Base-by-base conservation (phyloP, 495 filamentous ascomycete species). In the Trypethelium eluteriae region DNA sequence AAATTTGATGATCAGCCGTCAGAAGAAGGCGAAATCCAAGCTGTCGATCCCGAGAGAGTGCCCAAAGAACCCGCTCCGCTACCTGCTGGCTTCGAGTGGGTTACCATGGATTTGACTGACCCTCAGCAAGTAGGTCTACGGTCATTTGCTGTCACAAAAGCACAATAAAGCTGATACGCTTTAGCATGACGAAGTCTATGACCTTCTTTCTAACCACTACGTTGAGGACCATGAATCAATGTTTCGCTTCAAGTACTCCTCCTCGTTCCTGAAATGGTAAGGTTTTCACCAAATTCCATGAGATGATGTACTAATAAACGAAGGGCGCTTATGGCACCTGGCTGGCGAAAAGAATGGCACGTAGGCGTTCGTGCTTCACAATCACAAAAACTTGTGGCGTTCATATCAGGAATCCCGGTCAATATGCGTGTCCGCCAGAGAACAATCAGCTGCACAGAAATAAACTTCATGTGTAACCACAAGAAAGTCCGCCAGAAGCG, bases 391-490 rank as follows among this genome's bases (percentile, higher is more conserved):
- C 83, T 98, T 16, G 91, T 96, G 64, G 94, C 92, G 59, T 97
- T 96, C 75, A 98, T 98, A 67, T 93, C 90, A 53, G 94, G 90
- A 69, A 88, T 96, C 7, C 94, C 95, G 1, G 86, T 91, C 53
- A 81, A 85, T 59, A 77, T 98, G 38, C 90, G 89, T 62, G 88
- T 98, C 32, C 90, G 92, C 38, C 80, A 86, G 59, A 89, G 89
- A 62, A 77, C 82, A 59, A 76, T 98, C 70, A 86, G 86, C 63
- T 86, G 87, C 64, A 92, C 89, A 39, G 94, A 98, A 75, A 92
- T 98, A 78, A 98, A 98, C 79, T 98, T 96, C 81, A 88, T 98
- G 63, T 95, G 91, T 75, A 86, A 98, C 68, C 95, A 98, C 82
- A 98, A 96, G 81, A 98, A 97, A 77, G 86, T 98, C 9, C 89